A percentile compares a stretch with the other conserved stretches of the same genome.
These are phyloP conservation scores for Malania oleifera DNA, from an alignment of 164 flowering plant genomes.

Conservation along the genomic window DNA sequence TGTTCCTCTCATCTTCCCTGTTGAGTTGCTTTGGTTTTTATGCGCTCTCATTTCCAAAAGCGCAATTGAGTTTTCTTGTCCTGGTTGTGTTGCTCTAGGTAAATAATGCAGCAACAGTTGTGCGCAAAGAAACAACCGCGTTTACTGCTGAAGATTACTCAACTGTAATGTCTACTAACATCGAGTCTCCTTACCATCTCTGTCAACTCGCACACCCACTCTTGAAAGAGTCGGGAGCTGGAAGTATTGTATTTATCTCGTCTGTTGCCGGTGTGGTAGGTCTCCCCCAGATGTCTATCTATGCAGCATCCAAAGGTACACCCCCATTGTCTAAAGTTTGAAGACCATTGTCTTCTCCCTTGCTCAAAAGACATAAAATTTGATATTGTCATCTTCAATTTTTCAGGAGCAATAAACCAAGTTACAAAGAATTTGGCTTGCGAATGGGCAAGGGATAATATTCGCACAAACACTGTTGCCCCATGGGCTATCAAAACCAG, in stretches of 20 bases:
- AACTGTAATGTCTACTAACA: slow-evolving; percentile 24
- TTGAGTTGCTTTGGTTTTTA: no score
- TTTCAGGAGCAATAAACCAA: slow-evolving; percentile 51
- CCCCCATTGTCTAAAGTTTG: neutral
- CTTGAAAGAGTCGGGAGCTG: slow-evolving; percentile 36
- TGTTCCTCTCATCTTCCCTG: no score
- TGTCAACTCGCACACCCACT: slow-evolving; percentile 41
- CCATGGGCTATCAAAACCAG: slow-evolving; percentile 34
- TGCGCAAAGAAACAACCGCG: slow-evolving; percentile 17
- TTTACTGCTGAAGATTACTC: slow-evolving; percentile 17
- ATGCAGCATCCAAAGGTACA: slow-evolving; percentile 44
- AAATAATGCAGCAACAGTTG: slow-evolving; percentile 30
- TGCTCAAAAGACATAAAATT: neutral
- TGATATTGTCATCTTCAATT: neutral
- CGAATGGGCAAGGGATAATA: slow-evolving; percentile 58
- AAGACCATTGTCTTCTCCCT: no score
- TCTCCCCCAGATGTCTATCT: slow-evolving; percentile 14
- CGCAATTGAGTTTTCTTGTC: no score
- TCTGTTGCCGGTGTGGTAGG: slow-evolving; percentile 33
- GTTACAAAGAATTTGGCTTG: slow-evolving; percentile 44
- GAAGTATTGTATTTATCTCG: slow-evolving; percentile 40
- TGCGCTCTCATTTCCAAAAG: no score
- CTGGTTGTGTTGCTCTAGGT: no score
- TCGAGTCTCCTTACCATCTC: slow-evolving; percentile 40
- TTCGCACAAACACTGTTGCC: slow-evolving; percentile 41